Conservation (phyloP, 192 early-diverging fungal genomes). For the Gaertneriomyces sp. region DNA sequence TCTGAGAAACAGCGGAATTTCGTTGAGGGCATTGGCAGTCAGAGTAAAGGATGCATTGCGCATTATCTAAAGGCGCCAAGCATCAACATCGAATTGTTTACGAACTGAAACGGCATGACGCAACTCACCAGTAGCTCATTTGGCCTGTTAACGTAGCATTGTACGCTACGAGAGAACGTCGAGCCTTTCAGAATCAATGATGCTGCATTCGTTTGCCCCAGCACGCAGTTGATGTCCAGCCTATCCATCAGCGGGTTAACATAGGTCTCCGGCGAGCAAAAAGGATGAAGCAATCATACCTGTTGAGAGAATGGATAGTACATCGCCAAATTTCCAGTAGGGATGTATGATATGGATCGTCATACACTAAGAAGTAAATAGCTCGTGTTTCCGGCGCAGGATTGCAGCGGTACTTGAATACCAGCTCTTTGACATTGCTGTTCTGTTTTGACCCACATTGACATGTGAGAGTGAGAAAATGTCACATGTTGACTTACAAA, state of each 20-base stretch:
- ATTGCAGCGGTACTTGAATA: constrained; percentile 39
- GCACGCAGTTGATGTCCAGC: constrained; percentile 43
- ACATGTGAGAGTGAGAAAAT: background rate
- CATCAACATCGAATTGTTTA: too few relatives aligned
- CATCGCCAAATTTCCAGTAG: constrained; percentile 43
- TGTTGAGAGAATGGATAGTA: constrained; percentile 40
- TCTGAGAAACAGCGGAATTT: constrained; percentile 39
- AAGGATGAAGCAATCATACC: too few relatives aligned
- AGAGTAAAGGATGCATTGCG: constrained; percentile 35
- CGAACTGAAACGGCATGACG: too few relatives aligned
- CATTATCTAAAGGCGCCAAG: constrained; percentile 18
- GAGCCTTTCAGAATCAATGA: constrained; percentile 38
- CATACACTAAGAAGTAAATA: constrained; percentile 46
- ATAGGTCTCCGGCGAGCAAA: too few relatives aligned
- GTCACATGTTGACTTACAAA: background rate
- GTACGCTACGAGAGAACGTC: constrained; percentile 35
- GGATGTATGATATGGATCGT: constrained; percentile 43
- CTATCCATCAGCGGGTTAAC: background rate
- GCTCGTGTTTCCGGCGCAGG: constrained; percentile 31
- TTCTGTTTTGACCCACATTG: constrained; percentile 14
- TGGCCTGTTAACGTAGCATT: constrained; percentile 33
- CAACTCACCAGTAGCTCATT: constrained; percentile 2
- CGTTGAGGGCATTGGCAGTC: constrained; percentile 41
- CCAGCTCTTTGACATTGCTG: constrained; percentile 30
- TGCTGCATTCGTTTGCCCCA: constrained; percentile 45